A percentile compares a stretch with the other conserved stretches of the same genome.
Evolutionary conservation across 805 yeast species (phyloP).

Genomic region (Isabelozyma gotoi): DNA sequence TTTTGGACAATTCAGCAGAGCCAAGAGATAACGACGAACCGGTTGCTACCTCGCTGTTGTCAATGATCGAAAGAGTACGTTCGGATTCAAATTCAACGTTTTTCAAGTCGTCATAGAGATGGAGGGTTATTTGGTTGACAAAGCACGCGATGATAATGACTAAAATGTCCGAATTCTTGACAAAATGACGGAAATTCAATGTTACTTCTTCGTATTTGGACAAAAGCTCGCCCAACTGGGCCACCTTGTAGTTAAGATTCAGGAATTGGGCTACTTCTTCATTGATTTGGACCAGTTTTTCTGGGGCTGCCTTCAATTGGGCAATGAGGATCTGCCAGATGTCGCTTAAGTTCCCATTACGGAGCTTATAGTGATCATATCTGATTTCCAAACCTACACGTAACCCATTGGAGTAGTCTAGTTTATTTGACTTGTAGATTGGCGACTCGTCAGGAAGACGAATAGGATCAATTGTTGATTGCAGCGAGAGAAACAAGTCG

Average conservation of each 20-base stretch:
- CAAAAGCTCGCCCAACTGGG: conserved; percentile 11
- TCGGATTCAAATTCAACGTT: conserved; percentile 3
- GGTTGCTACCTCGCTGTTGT: neutral
- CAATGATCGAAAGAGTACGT: neutral
- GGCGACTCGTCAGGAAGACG: conserved; percentile 73
- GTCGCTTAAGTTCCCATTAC: conserved; percentile 78
- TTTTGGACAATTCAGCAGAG: neutral
- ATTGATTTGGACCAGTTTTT: conserved; percentile 19
- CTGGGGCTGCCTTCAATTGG: conserved; percentile 21
- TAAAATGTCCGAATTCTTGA: conserved; percentile 30
- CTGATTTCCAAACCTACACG: conserved; percentile 69
- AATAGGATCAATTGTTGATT: conserved; percentile 64
- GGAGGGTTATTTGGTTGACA: conserved; percentile 39
- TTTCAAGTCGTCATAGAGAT: conserved; percentile 29
- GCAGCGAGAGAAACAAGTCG: conserved; percentile 57
- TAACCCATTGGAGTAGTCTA: conserved; percentile 70
- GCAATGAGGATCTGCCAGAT: conserved; percentile 57
- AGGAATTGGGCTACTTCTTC: conserved; percentile 14
- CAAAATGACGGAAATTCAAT: conserved; percentile 20
- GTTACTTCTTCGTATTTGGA: conserved; percentile 21
- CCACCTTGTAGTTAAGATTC: conserved; percentile 27
- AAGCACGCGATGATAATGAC: conserved; percentile 45
- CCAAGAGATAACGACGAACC: neutral
- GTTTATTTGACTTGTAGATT: conserved; percentile 68
- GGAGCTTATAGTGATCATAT: conserved; percentile 55